phyloP scores from a whole-genome alignment of 129 eudicot species.

The Cynara cardunculus region DNA sequence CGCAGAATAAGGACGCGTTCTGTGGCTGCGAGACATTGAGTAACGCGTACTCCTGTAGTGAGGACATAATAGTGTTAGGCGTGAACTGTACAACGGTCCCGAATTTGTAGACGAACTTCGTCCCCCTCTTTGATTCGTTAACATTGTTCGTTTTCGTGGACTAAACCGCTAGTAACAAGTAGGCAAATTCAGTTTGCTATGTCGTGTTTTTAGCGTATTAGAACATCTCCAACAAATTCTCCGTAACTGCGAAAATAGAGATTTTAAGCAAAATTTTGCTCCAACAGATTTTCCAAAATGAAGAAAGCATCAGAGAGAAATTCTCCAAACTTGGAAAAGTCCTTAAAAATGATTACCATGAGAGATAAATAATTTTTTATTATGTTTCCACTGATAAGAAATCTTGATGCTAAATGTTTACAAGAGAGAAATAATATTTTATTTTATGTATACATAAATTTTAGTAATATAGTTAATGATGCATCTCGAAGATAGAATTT shows the following conservation, averaged over 20 bases:
- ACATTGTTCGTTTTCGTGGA: neutral
- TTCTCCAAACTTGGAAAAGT: neutral
- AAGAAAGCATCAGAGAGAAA: too few species aligned
- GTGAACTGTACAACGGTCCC: neutral
- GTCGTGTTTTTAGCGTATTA: neutral
- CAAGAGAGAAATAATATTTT: neutral
- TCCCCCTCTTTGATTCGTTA: neutral
- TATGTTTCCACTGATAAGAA: neutral
- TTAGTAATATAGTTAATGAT: too few species aligned
- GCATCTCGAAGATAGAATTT: too few species aligned
- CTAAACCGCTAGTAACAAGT: neutral
- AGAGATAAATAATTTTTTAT: neutral
- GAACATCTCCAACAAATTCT: neutral
- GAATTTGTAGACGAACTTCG: neutral
- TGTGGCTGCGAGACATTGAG: neutral
- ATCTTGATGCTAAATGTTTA: neutral
- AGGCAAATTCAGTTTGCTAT: neutral
- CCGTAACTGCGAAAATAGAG: neutral
- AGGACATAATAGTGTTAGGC: neutral
- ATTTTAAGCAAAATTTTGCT: neutral
- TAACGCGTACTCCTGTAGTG: neutral
- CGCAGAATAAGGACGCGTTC: neutral
- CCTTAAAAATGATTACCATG: neutral
- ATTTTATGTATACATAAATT: too few species aligned
- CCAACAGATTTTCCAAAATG: too few species aligned